A percentile compares a stretch with the other conserved stretches of the same genome.
Conservation (phyloP, 2,329 filamentous ascomycete species). For the Beauveria scarabaeidicola region DNA sequence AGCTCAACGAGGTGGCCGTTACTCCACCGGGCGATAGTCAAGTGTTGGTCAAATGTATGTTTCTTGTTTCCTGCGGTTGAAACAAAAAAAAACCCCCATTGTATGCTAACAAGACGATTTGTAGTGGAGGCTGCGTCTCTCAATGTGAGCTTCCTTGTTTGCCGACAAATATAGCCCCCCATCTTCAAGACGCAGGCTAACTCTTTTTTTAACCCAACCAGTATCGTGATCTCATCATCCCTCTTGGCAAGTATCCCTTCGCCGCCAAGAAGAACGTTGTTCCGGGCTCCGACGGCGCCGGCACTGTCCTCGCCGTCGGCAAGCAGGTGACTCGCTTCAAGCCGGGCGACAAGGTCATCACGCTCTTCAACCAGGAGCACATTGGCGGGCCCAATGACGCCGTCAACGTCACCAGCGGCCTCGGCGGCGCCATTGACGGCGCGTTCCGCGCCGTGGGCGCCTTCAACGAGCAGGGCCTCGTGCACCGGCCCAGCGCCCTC, state of each 20-base stretch:
- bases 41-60: slow-evolving; percentile 55
- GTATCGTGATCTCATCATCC: slow-evolving; percentile 46
- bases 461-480: slow-evolving; percentile 61
- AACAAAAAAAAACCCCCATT: too few relatives aligned
- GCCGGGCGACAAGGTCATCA: slow-evolving; percentile 46
- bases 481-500: slow-evolving; percentile 50
- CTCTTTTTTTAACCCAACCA: slow-evolving; percentile 12
- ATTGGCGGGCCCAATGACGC: slow-evolving; percentile 34
- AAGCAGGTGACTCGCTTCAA: slow-evolving; percentile 39
- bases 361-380: slow-evolving; percentile 53
- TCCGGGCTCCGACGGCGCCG: slow-evolving; percentile 45
- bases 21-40: slow-evolving; percentile 60
- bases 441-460: slow-evolving; percentile 58
- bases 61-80: too few relatives aligned
- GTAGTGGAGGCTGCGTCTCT: slow-evolving; percentile 41
- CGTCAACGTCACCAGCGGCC: slow-evolving; percentile 38
- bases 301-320: slow-evolving; percentile 44
- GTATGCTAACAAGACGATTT: neutral
- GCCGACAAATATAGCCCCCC: too few relatives aligned
- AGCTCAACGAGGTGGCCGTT: slow-evolving; percentile 45
- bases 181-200: neutral
- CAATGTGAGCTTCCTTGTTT: slow-evolving; percentile 27
- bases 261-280: slow-evolving; percentile 34
- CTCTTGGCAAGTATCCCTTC: slow-evolving; percentile 40
- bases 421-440: slow-evolving; percentile 62